Evolutionary conservation across 2,329 filamentous ascomycete species (phyloP).

Genomic region (Verticillium isaacii): DNA sequence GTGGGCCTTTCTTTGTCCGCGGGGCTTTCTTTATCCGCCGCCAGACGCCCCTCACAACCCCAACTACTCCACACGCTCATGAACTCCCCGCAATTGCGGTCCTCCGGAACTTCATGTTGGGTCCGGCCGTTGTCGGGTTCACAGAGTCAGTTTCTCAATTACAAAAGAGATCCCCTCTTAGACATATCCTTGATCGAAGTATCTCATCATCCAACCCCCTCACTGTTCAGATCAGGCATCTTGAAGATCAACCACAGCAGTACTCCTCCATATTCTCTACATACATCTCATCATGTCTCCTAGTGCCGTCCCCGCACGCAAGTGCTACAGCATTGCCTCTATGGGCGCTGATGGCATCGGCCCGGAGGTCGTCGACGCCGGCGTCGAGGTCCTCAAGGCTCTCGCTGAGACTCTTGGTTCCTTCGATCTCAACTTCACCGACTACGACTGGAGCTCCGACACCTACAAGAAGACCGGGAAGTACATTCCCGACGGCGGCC

Average conservation of each 20-base stretch:
- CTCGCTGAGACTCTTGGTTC: conserved; percentile 45
- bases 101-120: not conserved
- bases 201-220: not conserved
- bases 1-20: not conserved
- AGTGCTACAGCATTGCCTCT: conserved; percentile 48
- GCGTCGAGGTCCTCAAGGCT: conserved; percentile 55
- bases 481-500: conserved; percentile 58
- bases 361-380: conserved; percentile 55
- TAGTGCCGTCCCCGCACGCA: conserved; percentile 13
- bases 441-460: conserved; percentile 64
- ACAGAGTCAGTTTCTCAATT: not conserved
- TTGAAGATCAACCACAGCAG: not conserved
- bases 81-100: not conserved
- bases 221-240: not conserved
- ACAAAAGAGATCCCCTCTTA: not conserved
- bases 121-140: not conserved
- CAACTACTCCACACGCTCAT: not conserved
- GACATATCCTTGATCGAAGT: not conserved
- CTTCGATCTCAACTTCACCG: conserved; percentile 57
- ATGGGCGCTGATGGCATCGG: conserved; percentile 63
- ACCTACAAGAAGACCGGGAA: conserved; percentile 61
- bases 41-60: not conserved
- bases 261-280: not conserved
- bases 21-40: not conserved
- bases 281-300: conserved; percentile 8